Base-by-base conservation (phyloP, 306 rosid genomes). In the Quercus cerris region DNA sequence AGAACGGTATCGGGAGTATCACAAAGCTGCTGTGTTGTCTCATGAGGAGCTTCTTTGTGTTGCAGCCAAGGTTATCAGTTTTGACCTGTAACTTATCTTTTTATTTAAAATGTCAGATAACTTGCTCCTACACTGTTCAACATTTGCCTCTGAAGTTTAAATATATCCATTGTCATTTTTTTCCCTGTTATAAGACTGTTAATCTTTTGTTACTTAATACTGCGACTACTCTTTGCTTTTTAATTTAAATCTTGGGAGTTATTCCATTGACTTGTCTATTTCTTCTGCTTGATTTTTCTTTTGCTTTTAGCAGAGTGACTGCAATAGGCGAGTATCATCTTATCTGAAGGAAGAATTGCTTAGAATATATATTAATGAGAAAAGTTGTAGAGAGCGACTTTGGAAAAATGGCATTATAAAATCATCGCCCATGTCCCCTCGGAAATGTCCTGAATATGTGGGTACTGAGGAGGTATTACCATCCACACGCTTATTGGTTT, bases 11-110 rank as follows among this genome's bases (percentile, higher is more conserved):
- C 90, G 89, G 86, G 90, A 78, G 78, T 94, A 88, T 83, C 95
- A 84, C 78, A 94, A 91, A 90, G 76, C 89, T 86, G 94, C 99
- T 68, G 95, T 94, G 76, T 85, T 94, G 88, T 94, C 97, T 78
- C 99, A 94, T 11, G 99, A 91, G 85, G 99, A 94, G 88, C 97
- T 94, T 85, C 90, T 94, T 76, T 94, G 97, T 22, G 97, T 91
- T 55, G 87, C 90, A 73, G 90, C 99, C 51, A 90, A 94, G 99
- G 99, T 94, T 88, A 46, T 73, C 74, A 78, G 35, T 79, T 78
- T 70, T 81, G 38, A 74, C 55, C 62, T 58, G 71, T 51, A 75
- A 76, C 62, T 63, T 72, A 70, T 3, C 35, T 18, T 57, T 58
- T 73, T 72, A 13, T 72, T 15, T 73, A 6, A 30, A 59, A 13